Percentiles rank a stretch among this genome's conserved stretches.
phyloP scores from a whole-genome alignment of 352 stramenopile genomes.

The Thraustochytrium sp. region DNA sequence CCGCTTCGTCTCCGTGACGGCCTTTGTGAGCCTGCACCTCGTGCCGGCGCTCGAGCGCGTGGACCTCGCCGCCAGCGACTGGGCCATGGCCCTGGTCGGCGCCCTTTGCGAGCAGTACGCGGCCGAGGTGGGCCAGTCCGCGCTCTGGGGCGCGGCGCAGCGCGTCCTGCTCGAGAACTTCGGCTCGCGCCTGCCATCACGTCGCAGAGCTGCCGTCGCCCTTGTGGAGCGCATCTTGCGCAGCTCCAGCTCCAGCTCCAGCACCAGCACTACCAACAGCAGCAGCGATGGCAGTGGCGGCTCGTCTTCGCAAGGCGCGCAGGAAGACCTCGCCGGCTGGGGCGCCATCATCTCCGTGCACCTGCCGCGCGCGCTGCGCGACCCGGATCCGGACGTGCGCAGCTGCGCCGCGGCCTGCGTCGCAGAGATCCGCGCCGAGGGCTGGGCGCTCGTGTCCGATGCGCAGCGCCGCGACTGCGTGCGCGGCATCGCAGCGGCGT shows the following conservation, averaged over 20 bases:
- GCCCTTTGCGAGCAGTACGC: neutral
- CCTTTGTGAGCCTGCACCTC: neutral
- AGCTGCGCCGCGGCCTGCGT: slow-evolving; percentile 1
- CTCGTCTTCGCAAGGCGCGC: no score
- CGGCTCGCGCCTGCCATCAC: neutral
- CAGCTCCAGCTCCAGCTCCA: neutral
- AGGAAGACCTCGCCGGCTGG: neutral
- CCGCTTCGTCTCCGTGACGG: neutral
- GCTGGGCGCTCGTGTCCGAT: neutral
- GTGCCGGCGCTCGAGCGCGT: neutral
- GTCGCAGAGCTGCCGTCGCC: neutral
- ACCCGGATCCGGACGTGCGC: slow-evolving; percentile 20
- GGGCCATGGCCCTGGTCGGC: neutral
- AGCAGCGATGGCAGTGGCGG: no score
- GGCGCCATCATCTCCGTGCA: slow-evolving; percentile 1
- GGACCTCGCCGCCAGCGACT: neutral
- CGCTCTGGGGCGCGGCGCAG: neutral
- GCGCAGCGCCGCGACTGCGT: slow-evolving; percentile 1
- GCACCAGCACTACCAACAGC: no score
- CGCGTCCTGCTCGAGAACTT: slow-evolving; percentile 14
- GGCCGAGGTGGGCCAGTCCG: neutral
- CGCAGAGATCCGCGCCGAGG: slow-evolving; percentile 8
- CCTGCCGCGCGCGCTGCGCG: neutral
- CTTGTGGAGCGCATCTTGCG: slow-evolving; percentile 22
- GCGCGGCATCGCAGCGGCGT: neutral